These are phyloP conservation scores for Rhodamnia argentea DNA, from an alignment of 345 rosid genomes.

Conservation along the genomic window DNA sequence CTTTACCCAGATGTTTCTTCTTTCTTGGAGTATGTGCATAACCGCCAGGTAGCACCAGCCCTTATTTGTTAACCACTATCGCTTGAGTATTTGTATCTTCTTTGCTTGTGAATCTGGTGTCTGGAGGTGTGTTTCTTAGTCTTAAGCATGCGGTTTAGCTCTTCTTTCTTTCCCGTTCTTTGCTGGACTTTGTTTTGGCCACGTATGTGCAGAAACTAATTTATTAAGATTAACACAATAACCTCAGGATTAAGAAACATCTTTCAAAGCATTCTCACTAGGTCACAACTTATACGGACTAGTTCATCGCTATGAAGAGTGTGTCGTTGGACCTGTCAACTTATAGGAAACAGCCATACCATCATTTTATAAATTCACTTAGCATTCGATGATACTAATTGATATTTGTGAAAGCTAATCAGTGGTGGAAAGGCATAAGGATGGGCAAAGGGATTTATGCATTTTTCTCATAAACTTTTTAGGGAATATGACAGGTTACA, in stretches of 20 bases:
- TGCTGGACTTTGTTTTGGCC: no score
- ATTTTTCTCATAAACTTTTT: not conserved
- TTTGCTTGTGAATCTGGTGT: not conserved
- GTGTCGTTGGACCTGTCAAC: not conserved
- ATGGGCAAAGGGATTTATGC: not conserved
- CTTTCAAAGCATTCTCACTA: not conserved
- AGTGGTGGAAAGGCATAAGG: not conserved
- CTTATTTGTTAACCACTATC: not conserved
- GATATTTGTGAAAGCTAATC: not conserved
- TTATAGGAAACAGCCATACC: not conserved
- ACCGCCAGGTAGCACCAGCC: constrained; percentile 58
- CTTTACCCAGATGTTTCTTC: constrained; percentile 74
- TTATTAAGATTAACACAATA: no score
- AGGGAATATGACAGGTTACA: not conserved
- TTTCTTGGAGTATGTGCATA: constrained; percentile 82
- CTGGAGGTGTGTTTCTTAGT: no score
- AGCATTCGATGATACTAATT: not conserved
- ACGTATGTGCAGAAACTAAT: no score
- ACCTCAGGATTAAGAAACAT: not conserved
- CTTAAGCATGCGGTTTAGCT: no score
- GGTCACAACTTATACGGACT: not conserved
- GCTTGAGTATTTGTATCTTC: not conserved
- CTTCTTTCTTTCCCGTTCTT: no score
- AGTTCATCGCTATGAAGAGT: not conserved
- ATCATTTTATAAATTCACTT: not conserved